Conservation (phyloP, 139 green algal species). For the Asterochloris sp. region DNA sequence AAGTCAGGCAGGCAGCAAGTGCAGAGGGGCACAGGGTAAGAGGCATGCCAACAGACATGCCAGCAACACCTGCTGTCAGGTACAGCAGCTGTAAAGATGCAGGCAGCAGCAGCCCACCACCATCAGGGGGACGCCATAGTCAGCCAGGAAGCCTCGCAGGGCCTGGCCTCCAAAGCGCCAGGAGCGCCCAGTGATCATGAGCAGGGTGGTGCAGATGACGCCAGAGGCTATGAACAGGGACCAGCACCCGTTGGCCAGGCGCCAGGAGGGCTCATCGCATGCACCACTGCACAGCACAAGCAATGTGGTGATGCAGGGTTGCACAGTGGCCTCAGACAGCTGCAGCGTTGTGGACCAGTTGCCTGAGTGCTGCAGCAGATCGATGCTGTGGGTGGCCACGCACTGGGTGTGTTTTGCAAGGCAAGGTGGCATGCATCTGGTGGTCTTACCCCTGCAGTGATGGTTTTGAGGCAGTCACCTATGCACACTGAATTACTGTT, state of each 20-base stretch:
- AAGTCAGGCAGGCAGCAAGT: too few species aligned
- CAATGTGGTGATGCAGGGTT: background rate
- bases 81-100: constrained; percentile 42
- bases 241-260: constrained; percentile 11
- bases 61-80: constrained; percentile 24
- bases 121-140: constrained; percentile 76
- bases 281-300: constrained; percentile 2
- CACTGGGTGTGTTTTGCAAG: too few species aligned
- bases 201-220: background rate
- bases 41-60: too few species aligned
- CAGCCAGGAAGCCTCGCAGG: constrained; percentile 62
- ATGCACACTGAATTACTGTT: too few species aligned
- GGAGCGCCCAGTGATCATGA: constrained; percentile 35
- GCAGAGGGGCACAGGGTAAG: too few species aligned
- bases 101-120: constrained; percentile 58
- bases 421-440: too few species aligned
- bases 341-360: too few species aligned
- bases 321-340: too few species aligned
- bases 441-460: too few species aligned
- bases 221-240: background rate
- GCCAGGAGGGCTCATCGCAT: constrained; percentile 1
- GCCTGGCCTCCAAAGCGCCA: constrained; percentile 56
- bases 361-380: too few species aligned
- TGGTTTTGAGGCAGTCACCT: too few species aligned
- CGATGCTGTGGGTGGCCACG: too few species aligned